These are phyloP conservation scores for Thalia dealbata DNA, from an alignment of 176 grass and related monocot genomes.

Conservation along the genomic window DNA sequence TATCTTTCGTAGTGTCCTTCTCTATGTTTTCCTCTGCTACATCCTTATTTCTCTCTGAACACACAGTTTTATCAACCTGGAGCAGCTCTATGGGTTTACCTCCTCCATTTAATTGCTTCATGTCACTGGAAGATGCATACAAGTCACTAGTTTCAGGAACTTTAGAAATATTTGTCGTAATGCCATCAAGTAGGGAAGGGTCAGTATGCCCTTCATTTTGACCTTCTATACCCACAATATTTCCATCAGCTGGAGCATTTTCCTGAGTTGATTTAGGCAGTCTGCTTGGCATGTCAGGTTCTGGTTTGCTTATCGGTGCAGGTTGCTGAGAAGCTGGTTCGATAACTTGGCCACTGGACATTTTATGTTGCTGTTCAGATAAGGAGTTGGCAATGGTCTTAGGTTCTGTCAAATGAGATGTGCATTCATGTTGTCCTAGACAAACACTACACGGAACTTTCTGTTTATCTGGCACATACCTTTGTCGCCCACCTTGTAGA, in stretches of 20 bases:
- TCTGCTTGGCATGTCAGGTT: not conserved
- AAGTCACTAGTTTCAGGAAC: not conserved
- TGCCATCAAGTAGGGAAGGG: not conserved
- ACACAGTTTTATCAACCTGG: not conserved
- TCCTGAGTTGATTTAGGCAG: not conserved
- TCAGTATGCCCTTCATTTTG: not conserved
- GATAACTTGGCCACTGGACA: not conserved
- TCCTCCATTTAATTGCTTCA: not conserved
- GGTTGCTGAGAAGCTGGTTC: not conserved
- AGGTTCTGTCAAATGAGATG: not conserved
- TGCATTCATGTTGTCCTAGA: not conserved
- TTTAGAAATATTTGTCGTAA: not conserved
- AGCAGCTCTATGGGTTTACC: not conserved
- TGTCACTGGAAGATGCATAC: not conserved
- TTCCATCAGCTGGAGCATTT: not conserved
- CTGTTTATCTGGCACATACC: not conserved
- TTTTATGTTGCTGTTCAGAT: slow-evolving; percentile 1
- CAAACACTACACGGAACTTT: not conserved
- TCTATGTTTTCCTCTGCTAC: not conserved
- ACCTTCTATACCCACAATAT: not conserved
- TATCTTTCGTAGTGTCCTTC: not conserved
- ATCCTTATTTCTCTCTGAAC: not conserved
- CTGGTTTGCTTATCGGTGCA: not conserved
- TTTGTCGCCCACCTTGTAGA: not conserved
- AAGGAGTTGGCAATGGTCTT: not conserved